Base-by-base conservation (phyloP, 768 basidiomycete genomes). In the Psilocybe tampanensis region DNA sequence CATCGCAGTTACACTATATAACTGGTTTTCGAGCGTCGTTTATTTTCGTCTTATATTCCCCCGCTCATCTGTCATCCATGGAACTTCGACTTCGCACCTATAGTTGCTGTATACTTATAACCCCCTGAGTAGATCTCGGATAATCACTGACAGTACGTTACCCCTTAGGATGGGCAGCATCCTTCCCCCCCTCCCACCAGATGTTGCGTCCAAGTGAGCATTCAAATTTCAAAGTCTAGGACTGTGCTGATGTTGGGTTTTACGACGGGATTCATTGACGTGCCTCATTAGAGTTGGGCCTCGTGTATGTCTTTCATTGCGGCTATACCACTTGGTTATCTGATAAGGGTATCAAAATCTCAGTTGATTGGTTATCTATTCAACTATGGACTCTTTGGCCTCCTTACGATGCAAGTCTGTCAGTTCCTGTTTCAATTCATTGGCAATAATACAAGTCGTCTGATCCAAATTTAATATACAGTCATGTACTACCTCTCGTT, bases 331-430 rank as follows among this genome's bases (percentile, higher is more conserved):
- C 6, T 24, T 3, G 4, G n/a, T 44, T n/a, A 22, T 47, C n/a
- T n/a, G n/a, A n/a, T n/a, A n/a, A n/a, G n/a, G n/a, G n/a, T n/a
- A n/a, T n/a, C n/a, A n/a, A n/a, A n/a, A n/a, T 18, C 24, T 18
- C 8, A 59, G 58, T 18, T 59, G 3, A 44, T 59, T 18, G 58
- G 58, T 24, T 59, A 59, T 45, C 47, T 59, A 12, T 59, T 59
- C 18, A 41, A 59, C 36, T 59, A 53, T 54, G 58, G 58, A 0
- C 29, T 59, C 32, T 59, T 59, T 33, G 58, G 58, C 17, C 34
- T 59, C 17, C 47, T 59, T 0, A 22, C 49, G 5, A 53, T 47
- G 19, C 58, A 59, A 55, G 58, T 59, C 29, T 59, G 58, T 59
- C 7, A 54, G 58, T 52, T 9, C 29, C 9, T 9, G 41, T 0